phyloP scores from a whole-genome alignment of 495 filamentous ascomycete species.

The Alectoria sarmentosa region DNA sequence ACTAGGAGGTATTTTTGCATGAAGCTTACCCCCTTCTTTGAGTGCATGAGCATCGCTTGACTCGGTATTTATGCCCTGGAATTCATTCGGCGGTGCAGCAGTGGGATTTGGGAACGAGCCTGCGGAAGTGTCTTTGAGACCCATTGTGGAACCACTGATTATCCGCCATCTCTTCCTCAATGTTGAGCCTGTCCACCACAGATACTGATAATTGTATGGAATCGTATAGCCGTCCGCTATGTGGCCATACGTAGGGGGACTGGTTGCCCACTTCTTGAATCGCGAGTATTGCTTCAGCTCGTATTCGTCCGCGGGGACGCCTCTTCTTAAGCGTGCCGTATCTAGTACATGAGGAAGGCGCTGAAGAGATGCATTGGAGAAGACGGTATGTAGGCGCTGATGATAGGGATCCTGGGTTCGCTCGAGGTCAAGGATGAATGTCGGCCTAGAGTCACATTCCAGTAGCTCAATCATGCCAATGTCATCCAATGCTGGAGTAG shows the following conservation, averaged over 20 bases:
- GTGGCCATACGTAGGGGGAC: background rate
- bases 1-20: constrained; percentile 32
- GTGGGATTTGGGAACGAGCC: background rate
- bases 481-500: background rate
- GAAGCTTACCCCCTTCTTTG: background rate
- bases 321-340: background rate
- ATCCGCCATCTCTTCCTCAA: background rate
- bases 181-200: constrained; percentile 25
- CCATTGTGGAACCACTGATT: constrained; percentile 48
- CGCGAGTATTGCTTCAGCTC: background rate
- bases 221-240: background rate
- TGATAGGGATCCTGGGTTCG: constrained; percentile 26
- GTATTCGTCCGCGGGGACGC: background rate
- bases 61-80: background rate
- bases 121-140: constrained; percentile 50
- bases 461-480: constrained; percentile 57
- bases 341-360: background rate
- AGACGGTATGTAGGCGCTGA: background rate
- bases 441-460: constrained; percentile 60
- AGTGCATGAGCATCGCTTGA: background rate
- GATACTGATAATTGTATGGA: constrained; percentile 21
- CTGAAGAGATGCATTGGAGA: background rate
- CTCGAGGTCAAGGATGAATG: constrained; percentile 61
- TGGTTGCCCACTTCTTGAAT: constrained; percentile 1
- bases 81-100: background rate